Evolutionary conservation across 139 green algal species (phyloP).

Genomic region (Choricystis sp.): DNA sequence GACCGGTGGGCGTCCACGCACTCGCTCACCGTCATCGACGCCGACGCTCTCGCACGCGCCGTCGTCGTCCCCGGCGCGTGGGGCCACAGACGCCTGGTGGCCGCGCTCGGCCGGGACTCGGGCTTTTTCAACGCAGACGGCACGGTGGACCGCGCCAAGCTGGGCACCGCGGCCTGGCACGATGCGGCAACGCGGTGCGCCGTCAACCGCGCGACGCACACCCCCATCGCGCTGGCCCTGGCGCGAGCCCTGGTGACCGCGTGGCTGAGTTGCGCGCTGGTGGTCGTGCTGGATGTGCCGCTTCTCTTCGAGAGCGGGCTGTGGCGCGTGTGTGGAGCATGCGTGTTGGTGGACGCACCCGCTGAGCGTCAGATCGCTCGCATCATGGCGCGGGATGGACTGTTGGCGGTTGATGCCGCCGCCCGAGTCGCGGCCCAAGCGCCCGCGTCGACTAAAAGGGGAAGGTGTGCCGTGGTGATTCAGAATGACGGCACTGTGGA

Average conservation of each 20-base stretch:
- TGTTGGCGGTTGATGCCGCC: slow-evolving; percentile 17
- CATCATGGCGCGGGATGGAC: slow-evolving; percentile 34
- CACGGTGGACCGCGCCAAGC: slow-evolving; percentile 35
- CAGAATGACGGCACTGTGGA: slow-evolving; percentile 33
- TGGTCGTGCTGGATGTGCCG: slow-evolving; percentile 65
- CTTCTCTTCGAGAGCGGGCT: slow-evolving; percentile 65
- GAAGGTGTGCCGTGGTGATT: slow-evolving; percentile 30
- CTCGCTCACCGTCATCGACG: slow-evolving; percentile 52
- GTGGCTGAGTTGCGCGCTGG: slow-evolving; percentile 24
- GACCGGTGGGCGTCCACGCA: slow-evolving; percentile 11
- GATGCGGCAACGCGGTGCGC: slow-evolving; percentile 21
- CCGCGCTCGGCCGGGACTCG: slow-evolving; percentile 29
- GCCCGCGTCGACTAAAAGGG: slow-evolving; percentile 34
- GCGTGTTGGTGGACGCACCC: slow-evolving; percentile 37
- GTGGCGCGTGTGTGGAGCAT: slow-evolving; percentile 12
- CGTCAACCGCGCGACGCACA: slow-evolving; percentile 57
- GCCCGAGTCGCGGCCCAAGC: slow-evolving; percentile 44
- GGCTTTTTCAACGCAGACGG: slow-evolving; percentile 18
- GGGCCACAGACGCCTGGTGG: slow-evolving; percentile 39
- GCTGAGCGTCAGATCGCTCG: slow-evolving; percentile 28
- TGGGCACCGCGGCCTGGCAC: slow-evolving; percentile 47
- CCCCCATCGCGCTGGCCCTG: slow-evolving; percentile 35
- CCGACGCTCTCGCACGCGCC: slow-evolving; percentile 43
- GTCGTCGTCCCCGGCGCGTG: slow-evolving; percentile 32
- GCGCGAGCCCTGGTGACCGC: slow-evolving; percentile 16